phyloP scores from a whole-genome alignment of 352 stramenopile species.

The Globisporangium barbulae region DNA sequence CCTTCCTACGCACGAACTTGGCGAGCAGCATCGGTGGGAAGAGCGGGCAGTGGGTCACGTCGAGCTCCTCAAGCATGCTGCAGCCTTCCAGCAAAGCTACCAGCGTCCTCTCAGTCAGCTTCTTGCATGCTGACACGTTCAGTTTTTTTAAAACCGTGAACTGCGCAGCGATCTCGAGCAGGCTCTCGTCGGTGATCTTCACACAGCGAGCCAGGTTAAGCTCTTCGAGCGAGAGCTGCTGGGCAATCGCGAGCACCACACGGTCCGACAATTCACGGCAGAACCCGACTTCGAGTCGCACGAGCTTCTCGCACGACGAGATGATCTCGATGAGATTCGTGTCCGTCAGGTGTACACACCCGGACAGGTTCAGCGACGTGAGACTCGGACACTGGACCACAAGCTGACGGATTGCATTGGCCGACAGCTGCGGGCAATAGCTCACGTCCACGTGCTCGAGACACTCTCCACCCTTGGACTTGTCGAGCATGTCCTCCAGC shows the following conservation, averaged over 20 bases:
- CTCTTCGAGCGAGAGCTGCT: conserved; percentile 77
- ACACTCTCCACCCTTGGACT: conserved; percentile 31
- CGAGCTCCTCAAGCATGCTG: conserved; percentile 58
- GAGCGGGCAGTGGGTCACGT: conserved; percentile 76
- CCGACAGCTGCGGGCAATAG: conserved; percentile 73
- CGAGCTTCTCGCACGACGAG: conserved; percentile 56
- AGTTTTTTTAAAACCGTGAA: conserved; percentile 61
- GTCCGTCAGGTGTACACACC: conserved; percentile 74
- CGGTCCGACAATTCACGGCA: conserved; percentile 84
- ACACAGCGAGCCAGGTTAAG: conserved; percentile 64
- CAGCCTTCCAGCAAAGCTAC: conserved; percentile 49
- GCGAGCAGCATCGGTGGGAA: conserved; percentile 54
- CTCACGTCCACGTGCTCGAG: conserved; percentile 72
- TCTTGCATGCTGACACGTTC: conserved; percentile 79
- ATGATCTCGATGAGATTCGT: conserved; percentile 69
- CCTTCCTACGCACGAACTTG: conserved; percentile 52
- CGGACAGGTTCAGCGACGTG: conserved; percentile 77
- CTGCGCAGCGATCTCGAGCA: conserved; percentile 76
- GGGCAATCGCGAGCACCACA: conserved; percentile 60
- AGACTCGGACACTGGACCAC: conserved; percentile 56
- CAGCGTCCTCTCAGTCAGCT: conserved; percentile 65
- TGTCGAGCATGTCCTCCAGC: conserved; percentile 65
- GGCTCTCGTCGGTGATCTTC: conserved; percentile 83
- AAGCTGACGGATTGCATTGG: conserved; percentile 46
- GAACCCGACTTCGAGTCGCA: conserved; percentile 68